phyloP scores from a whole-genome alignment of 2,329 filamentous ascomycete genomes.

The Phyllosticta ampelicida region DNA sequence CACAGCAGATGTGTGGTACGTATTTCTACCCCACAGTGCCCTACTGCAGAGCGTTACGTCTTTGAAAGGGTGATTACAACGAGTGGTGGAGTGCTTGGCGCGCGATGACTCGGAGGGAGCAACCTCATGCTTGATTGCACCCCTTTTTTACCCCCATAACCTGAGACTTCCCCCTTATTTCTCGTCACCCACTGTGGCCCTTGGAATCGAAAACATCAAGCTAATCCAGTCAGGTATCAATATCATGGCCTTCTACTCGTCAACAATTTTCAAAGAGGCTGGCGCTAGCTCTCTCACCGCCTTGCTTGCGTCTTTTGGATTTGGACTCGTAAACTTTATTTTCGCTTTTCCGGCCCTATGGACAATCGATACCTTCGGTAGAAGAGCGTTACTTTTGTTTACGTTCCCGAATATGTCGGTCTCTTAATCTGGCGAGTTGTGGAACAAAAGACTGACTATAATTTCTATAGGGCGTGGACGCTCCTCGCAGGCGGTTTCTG shows the following conservation, averaged over 20 bases:
- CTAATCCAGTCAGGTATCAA: conserved; percentile 19
- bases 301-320: conserved; percentile 47
- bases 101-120: conserved; percentile 17
- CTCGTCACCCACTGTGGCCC: conserved; percentile 23
- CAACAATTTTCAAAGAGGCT: conserved; percentile 39
- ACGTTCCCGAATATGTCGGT: conserved; percentile 39
- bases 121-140: not conserved
- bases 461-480: conserved; percentile 25
- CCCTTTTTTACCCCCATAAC: not conserved
- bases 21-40: too few species aligned
- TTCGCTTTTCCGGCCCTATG: conserved; percentile 50
- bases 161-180: not conserved
- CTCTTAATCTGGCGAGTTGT: too few species aligned
- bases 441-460: too few species aligned
- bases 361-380: conserved; percentile 45
- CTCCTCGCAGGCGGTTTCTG: conserved; percentile 40
- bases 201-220: conserved; percentile 13
- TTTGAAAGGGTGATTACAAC: too few species aligned
- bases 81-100: conserved; percentile 13
- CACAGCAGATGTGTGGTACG: conserved; percentile 49
- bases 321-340: conserved; percentile 48
- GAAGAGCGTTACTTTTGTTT: conserved; percentile 39
- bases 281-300: conserved; percentile 20
- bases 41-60: too few species aligned
- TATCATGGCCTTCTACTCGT: conserved; percentile 42